Percentiles rank a stretch among this genome's conserved stretches.
phyloP scores from a whole-genome alignment of 192 early-diverging fungal genomes.

The Phycomyces nitens region DNA sequence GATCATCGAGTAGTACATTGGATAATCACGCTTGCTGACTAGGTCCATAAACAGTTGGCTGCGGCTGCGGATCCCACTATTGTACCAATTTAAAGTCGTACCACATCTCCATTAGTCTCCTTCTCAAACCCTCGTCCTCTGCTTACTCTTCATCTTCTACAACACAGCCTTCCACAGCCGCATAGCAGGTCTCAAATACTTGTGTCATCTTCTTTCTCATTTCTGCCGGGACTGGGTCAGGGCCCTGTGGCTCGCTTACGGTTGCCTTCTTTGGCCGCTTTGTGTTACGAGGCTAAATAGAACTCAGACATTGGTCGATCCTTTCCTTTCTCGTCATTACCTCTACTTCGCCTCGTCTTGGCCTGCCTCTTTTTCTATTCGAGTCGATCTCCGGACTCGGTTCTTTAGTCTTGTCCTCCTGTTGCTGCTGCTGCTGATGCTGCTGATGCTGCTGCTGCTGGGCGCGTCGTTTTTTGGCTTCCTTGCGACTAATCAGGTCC shows the following conservation, averaged over 20 bases:
- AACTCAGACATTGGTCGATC: neutral
- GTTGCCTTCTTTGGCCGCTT: conserved; percentile 13
- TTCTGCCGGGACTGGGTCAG: conserved; percentile 43
- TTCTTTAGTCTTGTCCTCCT: neutral
- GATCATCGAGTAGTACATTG: conserved; percentile 90
- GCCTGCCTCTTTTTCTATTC: conserved; percentile 16
- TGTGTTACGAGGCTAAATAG: neutral
- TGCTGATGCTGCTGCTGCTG: conserved; percentile 26
- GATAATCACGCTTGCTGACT: conserved; percentile 69
- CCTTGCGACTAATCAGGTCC: conserved; percentile 43
- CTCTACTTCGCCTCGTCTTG: conserved; percentile 10
- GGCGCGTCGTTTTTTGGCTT: conserved; percentile 31
- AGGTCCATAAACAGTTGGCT: conserved; percentile 77
- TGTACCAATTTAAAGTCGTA: no score
- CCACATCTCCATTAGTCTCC: no score
- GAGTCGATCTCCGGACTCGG: neutral
- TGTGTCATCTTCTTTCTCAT: conserved; percentile 51
- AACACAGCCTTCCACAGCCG: conserved; percentile 54
- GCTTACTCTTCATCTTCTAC: conserved; percentile 40
- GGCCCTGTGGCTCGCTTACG: conserved; percentile 18
- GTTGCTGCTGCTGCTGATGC: conserved; percentile 23
- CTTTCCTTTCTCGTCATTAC: neutral
- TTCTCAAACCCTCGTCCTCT: no score
- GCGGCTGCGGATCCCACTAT: conserved; percentile 45
- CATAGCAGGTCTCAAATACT: conserved; percentile 53